Conservation (phyloP, 257 asterid species). For the Asclepias syriaca region DNA sequence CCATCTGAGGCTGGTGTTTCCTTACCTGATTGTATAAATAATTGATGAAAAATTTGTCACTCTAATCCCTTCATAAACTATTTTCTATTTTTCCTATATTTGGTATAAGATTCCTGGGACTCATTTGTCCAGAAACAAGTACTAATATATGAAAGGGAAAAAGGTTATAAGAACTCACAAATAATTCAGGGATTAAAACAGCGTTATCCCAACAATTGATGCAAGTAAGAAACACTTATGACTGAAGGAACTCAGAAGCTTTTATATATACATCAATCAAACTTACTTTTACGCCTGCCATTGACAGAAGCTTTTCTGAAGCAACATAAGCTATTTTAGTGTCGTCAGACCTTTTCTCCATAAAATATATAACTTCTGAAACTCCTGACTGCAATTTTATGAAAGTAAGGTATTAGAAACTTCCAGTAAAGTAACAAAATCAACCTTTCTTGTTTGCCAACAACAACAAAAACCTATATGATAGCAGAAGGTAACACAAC, state of each 20-base stretch:
- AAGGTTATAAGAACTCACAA: too few relatives aligned
- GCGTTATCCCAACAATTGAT: neutral
- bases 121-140: too few relatives aligned
- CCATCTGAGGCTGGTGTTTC: slow-evolving; percentile 75
- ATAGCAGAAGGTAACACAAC: neutral
- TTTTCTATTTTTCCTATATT: too few relatives aligned
- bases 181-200: too few relatives aligned
- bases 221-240: neutral
- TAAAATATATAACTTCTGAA: slow-evolving; percentile 76
- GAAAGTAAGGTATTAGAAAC: neutral
- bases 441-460: neutral
- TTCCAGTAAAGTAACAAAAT: neutral
- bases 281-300: slow-evolving; percentile 86
- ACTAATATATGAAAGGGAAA: too few relatives aligned
- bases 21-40: slow-evolving; percentile 45
- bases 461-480: neutral
- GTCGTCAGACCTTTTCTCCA: slow-evolving; percentile 65
- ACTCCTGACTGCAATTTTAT: slow-evolving; percentile 71
- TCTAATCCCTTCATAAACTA: too few relatives aligned
- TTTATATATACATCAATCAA: neutral
- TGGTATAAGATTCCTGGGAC: too few relatives aligned
- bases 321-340: slow-evolving; percentile 62
- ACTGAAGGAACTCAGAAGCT: slow-evolving; percentile 9
- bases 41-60: neutral
- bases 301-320: slow-evolving; percentile 68